Evolutionary conservation across 2,329 filamentous ascomycete species (phyloP), one percentile per base, ranked within the genome.

Genomic region (Monilinia fructicola): DNA sequence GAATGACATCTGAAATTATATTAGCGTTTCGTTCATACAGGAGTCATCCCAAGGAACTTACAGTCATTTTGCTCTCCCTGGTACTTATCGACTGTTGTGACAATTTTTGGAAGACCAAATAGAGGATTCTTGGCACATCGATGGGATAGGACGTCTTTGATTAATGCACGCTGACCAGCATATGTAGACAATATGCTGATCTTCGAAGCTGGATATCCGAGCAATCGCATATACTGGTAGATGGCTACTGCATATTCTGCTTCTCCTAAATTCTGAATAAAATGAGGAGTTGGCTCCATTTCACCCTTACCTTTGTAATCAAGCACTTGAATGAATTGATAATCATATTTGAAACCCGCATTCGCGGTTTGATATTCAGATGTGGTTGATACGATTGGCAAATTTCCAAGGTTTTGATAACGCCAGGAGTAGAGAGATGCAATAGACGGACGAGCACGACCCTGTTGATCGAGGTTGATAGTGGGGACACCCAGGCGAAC

Each of bases 21-120:
- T 74, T 71, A 74, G 68, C 35, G 26, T 21, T 48, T 21, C 64
- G 26, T n/a, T n/a, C 48, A 44, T 38, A 48, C 56, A 16, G 44
- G 23, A n/a, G 21, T 26, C 11, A n/a, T 18, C 31, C n/a, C 21
- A 11, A 7, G 40, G 50, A 66, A 87, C 90, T 84, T 84, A 95
- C 92, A 98, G 76, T 99, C 95, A 78, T 99, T 99, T 79, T 99
- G 95, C 82, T 99, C 95, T 77, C 95, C 96, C 81, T 99, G 95
- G 75, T 98, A 99, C 78, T 97, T 97, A 81, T 99, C 95, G 70
- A 99, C 94, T 6, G 96, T 99, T 4, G 92, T 93, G 38, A 99
- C 92, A 64, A 90, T 89, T 78, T 89, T 90, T 23, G 95, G 95
- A 78, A 97, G 81, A 11, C 94, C 93, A 78, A 99, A 99, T 26